Conservation (phyloP, 2,329 filamentous ascomycete genomes). For the Cordyceps javanica region DNA sequence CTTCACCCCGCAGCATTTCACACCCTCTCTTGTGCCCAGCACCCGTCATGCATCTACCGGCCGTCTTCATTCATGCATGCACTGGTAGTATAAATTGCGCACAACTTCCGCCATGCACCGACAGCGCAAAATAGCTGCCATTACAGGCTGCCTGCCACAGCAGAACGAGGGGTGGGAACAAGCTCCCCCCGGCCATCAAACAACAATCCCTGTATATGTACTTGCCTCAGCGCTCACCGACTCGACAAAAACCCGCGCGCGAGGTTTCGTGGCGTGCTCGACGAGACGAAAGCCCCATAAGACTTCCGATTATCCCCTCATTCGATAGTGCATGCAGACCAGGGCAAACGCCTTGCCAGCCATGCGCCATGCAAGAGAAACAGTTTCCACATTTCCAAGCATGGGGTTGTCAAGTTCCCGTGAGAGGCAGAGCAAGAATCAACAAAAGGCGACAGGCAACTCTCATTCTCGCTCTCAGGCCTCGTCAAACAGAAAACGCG, state of each 20-base stretch:
- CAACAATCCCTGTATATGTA: background rate
- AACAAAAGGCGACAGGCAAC: background rate
- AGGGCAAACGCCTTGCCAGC: too few species aligned
- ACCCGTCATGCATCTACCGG: too few species aligned
- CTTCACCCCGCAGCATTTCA: too few species aligned
- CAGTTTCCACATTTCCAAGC: background rate
- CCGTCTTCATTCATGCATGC: too few species aligned
- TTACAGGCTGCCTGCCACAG: background rate
- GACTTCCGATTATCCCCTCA: background rate
- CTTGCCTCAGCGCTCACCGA: background rate
- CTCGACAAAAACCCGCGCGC: background rate
- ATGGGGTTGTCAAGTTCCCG: background rate
- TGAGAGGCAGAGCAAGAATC: background rate
- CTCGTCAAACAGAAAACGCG: slow-evolving; percentile 15
- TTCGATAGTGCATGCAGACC: background rate
- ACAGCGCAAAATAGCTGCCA: too few species aligned
- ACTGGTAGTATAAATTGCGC: too few species aligned
- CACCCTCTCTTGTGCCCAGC: too few species aligned
- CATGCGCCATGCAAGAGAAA: background rate
- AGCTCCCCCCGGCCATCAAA: too few species aligned
- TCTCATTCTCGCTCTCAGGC: background rate
- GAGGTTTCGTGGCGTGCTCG: background rate
- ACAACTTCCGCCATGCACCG: too few species aligned
- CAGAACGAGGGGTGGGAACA: background rate
- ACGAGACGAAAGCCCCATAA: background rate